Evolutionary conservation across 768 basidiomycete species (phyloP).

Genomic region (Gymnopilus dilepis): DNA sequence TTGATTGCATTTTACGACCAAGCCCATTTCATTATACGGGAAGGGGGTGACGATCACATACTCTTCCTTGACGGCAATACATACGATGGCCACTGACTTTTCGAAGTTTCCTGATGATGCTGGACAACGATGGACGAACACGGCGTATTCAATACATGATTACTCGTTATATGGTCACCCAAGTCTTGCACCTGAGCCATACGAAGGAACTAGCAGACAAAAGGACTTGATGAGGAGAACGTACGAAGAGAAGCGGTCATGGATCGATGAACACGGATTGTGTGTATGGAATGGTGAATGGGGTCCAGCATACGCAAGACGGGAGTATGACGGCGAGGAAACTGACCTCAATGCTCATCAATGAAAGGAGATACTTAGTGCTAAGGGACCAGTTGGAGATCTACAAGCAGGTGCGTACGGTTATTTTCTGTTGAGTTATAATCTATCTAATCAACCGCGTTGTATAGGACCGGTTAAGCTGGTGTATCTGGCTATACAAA

Average conservation of each 20-base stretch:
- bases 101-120: slow-evolving; percentile 67
- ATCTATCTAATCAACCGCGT: slow-evolving; percentile 61
- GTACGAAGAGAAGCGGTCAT: slow-evolving; percentile 74
- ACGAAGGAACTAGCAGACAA: slow-evolving; percentile 59
- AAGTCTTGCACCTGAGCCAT: slow-evolving; percentile 54
- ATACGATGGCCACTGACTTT: slow-evolving; percentile 83
- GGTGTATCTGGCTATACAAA: slow-evolving; percentile 90
- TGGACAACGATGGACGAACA: slow-evolving; percentile 65
- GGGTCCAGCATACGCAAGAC: slow-evolving; percentile 80
- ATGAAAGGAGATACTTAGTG: slow-evolving; percentile 66
- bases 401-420: slow-evolving; percentile 58
- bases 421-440: slow-evolving; percentile 16
- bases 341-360: slow-evolving; percentile 77
- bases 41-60: slow-evolving; percentile 69
- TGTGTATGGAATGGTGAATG: slow-evolving; percentile 85
- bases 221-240: slow-evolving; percentile 51
- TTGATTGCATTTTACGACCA: slow-evolving; percentile 71
- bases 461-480: slow-evolving; percentile 69
- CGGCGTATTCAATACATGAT: slow-evolving; percentile 81
- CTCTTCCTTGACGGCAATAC: slow-evolving; percentile 87
- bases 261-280: slow-evolving; percentile 69
- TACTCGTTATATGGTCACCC: slow-evolving; percentile 78
- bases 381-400: slow-evolving; percentile 75
- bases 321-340: slow-evolving; percentile 58
- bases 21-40: slow-evolving; percentile 70